phyloP scores from a whole-genome alignment of 441 rosid species.

The Erysimum pusillum region DNA sequence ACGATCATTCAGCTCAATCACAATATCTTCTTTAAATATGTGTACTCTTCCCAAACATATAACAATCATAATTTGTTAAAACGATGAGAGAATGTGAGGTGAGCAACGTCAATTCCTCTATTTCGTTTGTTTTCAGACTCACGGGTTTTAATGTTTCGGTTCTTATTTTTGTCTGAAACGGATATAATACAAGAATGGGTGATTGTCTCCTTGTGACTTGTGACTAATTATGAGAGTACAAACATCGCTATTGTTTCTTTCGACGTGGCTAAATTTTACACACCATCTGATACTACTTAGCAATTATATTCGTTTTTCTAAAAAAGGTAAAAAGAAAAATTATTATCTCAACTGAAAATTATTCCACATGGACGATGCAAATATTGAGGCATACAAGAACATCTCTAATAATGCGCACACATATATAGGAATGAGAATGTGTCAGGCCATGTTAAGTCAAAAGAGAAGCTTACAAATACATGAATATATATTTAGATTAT shows the following conservation, averaged over 20 bases:
- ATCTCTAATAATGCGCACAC: not conserved
- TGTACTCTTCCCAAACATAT: not conserved
- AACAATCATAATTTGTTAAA: slow-evolving; percentile 26
- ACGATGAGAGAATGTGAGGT: slow-evolving; percentile 11
- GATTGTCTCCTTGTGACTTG: slow-evolving; percentile 40
- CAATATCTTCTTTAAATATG: not conserved
- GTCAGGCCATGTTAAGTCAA: slow-evolving; percentile 21
- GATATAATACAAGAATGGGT: slow-evolving; percentile 31
- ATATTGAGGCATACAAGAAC: slow-evolving; percentile 14
- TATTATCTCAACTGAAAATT: not conserved
- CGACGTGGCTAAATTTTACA: slow-evolving; percentile 6
- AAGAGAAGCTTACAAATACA: slow-evolving; percentile 36
- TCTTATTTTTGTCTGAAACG: not conserved
- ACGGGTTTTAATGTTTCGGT: slow-evolving; percentile 36
- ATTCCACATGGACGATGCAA: slow-evolving; percentile 3
- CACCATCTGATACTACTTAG: slow-evolving; percentile 32
- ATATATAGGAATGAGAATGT: slow-evolving; percentile 27
- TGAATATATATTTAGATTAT: not conserved
- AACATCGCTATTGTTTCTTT: slow-evolving; percentile 37
- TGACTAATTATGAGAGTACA: slow-evolving; percentile 34
- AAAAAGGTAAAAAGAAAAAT: not conserved
- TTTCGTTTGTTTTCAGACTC: slow-evolving; percentile 25
- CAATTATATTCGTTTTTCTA: not conserved
- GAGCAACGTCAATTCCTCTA: slow-evolving; percentile 24
- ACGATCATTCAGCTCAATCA: not conserved